These are phyloP conservation scores for Solanum pennellii DNA, from an alignment of 257 asterid genomes.

Conservation along the genomic window DNA sequence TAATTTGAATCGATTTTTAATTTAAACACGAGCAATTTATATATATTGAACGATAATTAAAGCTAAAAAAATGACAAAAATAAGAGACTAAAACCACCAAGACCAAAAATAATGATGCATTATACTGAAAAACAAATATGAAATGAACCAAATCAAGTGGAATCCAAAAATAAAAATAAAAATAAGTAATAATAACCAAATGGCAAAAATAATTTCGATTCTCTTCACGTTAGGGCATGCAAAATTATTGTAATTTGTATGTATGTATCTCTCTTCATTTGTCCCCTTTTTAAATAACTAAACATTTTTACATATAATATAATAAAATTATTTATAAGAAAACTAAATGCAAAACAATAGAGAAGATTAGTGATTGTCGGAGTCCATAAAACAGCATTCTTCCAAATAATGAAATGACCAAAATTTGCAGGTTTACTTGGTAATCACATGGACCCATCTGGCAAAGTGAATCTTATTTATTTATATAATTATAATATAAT, in stretches of 20 bases:
- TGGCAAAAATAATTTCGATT: constrained; percentile 18
- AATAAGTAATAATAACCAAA: not conserved
- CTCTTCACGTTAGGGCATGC: constrained; percentile 30
- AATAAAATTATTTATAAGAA: not conserved
- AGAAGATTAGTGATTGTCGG: constrained; percentile 23
- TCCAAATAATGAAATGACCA: not conserved
- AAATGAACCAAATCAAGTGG: not conserved
- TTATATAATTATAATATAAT: not conserved
- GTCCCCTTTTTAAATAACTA: not conserved
- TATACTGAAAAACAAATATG: not conserved
- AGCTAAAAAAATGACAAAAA: not conserved
- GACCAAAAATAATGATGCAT: too few species aligned
- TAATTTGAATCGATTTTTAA: not conserved
- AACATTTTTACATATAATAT: not conserved
- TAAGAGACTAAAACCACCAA: not conserved
- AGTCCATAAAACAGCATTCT: constrained; percentile 14
- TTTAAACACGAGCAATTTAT: accelerated
- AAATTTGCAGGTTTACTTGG: not conserved
- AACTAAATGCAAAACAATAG: not conserved
- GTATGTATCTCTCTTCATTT: not conserved
- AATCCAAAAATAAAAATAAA: not conserved
- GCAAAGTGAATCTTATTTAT: constrained; percentile 18
- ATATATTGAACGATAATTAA: not conserved
- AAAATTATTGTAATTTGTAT: not conserved
- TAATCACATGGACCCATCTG: constrained; percentile 63